Evolutionary conservation across 2,329 filamentous ascomycete species (phyloP).

Genomic region (Helotiales sp.): DNA sequence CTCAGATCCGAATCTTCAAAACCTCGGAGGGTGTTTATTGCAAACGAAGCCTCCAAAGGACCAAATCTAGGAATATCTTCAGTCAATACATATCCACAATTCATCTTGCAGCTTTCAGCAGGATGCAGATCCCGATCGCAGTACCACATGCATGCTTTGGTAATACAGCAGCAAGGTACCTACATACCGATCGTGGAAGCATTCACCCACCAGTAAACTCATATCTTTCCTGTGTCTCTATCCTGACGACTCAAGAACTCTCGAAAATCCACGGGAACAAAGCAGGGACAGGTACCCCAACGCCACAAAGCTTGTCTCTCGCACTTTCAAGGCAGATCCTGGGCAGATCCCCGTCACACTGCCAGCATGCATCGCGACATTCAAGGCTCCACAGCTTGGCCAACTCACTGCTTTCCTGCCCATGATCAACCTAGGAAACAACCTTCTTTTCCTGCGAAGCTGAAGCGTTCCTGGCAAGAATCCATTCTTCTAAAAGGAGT

Average conservation of each 20-base stretch:
- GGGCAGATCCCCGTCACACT: not conserved
- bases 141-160: no score
- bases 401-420: not conserved
- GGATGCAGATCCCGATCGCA: not conserved
- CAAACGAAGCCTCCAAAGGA: not conserved
- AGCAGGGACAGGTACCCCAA: not conserved
- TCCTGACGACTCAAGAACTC: not conserved
- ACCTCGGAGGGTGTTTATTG: not conserved
- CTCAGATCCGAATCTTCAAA: not conserved
- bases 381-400: not conserved
- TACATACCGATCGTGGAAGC: not conserved
- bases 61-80: not conserved
- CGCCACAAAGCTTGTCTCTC: not conserved
- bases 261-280: not conserved
- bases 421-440: not conserved
- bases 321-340: not conserved
- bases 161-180: not conserved
- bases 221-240: not conserved
- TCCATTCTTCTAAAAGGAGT: not conserved
- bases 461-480: not conserved
- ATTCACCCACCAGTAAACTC: not conserved
- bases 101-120: not conserved
- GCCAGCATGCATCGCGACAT: not conserved
- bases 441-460: not conserved
- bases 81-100: not conserved